phyloP scores from a whole-genome alignment of 129 eudicot species.

The Centrapalus pauciflorus region DNA sequence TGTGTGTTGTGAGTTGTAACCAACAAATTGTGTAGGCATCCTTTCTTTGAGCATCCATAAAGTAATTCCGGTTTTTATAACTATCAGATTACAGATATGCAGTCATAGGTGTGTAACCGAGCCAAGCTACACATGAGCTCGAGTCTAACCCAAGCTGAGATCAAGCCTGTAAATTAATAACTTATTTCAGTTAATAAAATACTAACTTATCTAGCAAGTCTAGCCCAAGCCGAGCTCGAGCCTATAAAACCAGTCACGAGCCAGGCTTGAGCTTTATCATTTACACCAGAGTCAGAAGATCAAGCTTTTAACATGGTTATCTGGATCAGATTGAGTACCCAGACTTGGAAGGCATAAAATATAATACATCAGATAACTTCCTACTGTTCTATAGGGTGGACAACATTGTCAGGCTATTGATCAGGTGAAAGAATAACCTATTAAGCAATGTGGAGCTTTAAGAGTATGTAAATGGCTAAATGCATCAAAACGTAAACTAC shows the following conservation, averaged over 20 bases:
- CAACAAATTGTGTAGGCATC: neutral
- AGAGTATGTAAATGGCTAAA: neutral
- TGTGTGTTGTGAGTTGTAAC: no score
- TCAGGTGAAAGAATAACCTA: neutral
- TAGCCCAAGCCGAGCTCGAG: no score
- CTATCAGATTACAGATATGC: constrained; percentile 12
- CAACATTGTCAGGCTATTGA: neutral
- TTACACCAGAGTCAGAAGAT: no score
- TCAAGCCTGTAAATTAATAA: no score
- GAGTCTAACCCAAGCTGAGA: no score
- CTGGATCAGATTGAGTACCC: neutral
- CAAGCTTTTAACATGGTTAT: neutral
- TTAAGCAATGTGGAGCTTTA: constrained; percentile 3
- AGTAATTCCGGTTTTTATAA: constrained; percentile 7
- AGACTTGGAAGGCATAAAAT: neutral
- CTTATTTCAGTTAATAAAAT: no score
- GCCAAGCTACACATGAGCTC: no score
- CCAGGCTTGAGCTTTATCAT: no score
- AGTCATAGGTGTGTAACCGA: no score
- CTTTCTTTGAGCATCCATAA: neutral
- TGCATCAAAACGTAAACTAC: constrained; percentile 6
- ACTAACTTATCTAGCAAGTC: no score
- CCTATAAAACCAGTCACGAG: no score
- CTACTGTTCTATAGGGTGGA: neutral
- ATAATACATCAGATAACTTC: neutral